Percentiles rank a stretch among this genome's conserved stretches.
Evolutionary conservation across 352 stramenopile genomes (phyloP).

Genomic region (Aphanomyces euteiches): DNA sequence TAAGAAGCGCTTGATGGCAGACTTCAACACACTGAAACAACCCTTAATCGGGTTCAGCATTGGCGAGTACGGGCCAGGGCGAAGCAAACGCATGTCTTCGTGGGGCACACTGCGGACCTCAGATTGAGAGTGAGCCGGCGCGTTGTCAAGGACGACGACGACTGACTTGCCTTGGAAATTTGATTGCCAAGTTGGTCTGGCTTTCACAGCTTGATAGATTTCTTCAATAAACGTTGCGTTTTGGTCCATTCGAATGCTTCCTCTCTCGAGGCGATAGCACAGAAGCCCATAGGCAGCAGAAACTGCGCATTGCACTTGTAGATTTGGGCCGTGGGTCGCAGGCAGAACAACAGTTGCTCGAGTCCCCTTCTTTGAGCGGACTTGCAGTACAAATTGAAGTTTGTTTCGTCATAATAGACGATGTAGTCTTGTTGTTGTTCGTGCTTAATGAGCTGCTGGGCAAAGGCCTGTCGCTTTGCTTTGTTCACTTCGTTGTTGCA

Average conservation of each 20-base stretch:
- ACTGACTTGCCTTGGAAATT: slow-evolving; percentile 31
- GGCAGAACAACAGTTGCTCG: slow-evolving; percentile 9
- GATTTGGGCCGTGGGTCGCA: slow-evolving; percentile 26
- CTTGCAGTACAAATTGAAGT: slow-evolving; percentile 34
- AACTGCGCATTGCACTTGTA: slow-evolving; percentile 34
- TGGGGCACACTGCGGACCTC: background rate
- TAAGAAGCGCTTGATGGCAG: background rate
- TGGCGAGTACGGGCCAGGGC: slow-evolving; percentile 27
- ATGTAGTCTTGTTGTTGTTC: slow-evolving; percentile 22
- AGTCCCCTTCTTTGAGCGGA: slow-evolving; percentile 8
- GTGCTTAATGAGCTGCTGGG: background rate
- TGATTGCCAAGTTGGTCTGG: background rate
- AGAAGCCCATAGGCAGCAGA: slow-evolving; percentile 20
- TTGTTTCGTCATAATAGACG: slow-evolving; percentile 31
- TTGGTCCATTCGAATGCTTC: slow-evolving; percentile 32
- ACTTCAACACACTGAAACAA: slow-evolving; percentile 30
- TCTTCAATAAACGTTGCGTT: slow-evolving; percentile 30
- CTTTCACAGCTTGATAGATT: slow-evolving; percentile 18
- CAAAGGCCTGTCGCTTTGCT: slow-evolving; percentile 30
- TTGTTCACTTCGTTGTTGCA: slow-evolving; percentile 34
- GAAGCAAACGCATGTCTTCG: slow-evolving; percentile 31
- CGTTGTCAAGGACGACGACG: slow-evolving; percentile 35
- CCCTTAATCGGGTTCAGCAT: slow-evolving; percentile 36
- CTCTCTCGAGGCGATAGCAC: slow-evolving; percentile 5
- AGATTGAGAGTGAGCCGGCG: slow-evolving; percentile 24